Conservation (phyloP, 1,139 yeast genomes). For the Hyphopichia burtonii region DNA sequence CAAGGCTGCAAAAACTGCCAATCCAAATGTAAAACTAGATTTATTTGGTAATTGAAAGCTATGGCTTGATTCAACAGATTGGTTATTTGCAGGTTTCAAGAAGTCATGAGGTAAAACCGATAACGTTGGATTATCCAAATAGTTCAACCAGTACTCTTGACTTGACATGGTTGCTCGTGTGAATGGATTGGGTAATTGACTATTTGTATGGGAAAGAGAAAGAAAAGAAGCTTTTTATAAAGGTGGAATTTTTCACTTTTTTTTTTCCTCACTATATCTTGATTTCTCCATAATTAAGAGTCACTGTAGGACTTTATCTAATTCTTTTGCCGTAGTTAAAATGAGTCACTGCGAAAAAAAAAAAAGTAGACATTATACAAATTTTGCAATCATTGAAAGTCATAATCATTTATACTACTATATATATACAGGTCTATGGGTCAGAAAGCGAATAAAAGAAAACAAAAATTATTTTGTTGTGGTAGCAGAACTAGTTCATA, state of each 20-base stretch:
- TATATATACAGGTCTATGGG: neutral
- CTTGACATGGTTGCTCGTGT: conserved; percentile 7
- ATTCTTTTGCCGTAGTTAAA: conserved; percentile 1
- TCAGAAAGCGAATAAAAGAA: neutral
- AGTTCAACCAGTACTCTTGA: conserved; percentile 58
- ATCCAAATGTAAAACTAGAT: conserved; percentile 47
- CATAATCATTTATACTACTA: neutral
- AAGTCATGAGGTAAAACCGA: conserved; percentile 88
- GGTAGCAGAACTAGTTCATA: conserved; percentile 46
- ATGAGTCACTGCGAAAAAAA: conserved; percentile 1
- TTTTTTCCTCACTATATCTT: neutral
- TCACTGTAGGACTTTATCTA: neutral
- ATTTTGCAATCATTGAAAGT: too few relatives aligned
- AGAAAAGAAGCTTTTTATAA: too few relatives aligned
- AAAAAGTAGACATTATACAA: too few relatives aligned
- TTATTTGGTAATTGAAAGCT: conserved; percentile 33
- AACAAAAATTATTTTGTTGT: neutral
- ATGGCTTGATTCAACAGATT: conserved; percentile 62
- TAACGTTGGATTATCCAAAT: conserved; percentile 77
- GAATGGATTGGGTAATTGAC: too few relatives aligned
- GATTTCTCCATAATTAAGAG: neutral
- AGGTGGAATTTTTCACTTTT: neutral
- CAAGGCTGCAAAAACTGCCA: conserved; percentile 71
- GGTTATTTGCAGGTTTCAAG: conserved; percentile 72
- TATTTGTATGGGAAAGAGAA: too few relatives aligned